Evolutionary conservation across 768 basidiomycete species (phyloP).

Genomic region (Collybia sordida): DNA sequence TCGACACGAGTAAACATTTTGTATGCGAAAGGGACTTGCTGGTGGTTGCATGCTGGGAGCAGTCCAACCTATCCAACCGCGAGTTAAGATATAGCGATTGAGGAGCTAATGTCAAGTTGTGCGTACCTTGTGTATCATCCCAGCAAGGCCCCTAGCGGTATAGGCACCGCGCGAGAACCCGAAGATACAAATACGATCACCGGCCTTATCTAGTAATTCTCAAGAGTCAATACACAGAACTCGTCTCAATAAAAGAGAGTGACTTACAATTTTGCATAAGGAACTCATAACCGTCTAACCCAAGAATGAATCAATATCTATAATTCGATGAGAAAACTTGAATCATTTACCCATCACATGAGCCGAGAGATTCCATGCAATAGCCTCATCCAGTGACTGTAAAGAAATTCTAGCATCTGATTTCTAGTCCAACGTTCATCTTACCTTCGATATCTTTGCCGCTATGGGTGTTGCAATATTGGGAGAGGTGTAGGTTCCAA

Average conservation of each 20-base stretch:
- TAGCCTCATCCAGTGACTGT: constrained; percentile 39
- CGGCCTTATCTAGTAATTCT: too few relatives aligned
- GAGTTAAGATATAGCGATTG: too few relatives aligned
- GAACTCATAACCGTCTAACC: constrained; percentile 52
- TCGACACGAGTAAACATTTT: constrained; percentile 6
- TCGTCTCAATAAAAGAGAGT: neutral
- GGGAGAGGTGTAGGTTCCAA: constrained; percentile 16
- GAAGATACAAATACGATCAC: neutral
- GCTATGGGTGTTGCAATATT: constrained; percentile 41
- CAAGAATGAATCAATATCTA: neutral
- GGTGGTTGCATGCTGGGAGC: constrained; percentile 4
- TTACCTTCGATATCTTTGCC: neutral
- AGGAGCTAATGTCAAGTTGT: too few relatives aligned
- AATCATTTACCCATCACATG: constrained; percentile 49
- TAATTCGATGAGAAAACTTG: too few relatives aligned
- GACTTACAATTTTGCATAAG: constrained; percentile 54
- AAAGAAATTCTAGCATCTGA: neutral
- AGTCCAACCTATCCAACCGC: constrained; percentile 10
- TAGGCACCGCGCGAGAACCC: neutral
- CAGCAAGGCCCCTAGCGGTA: neutral
- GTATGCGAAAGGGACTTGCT: constrained; percentile 11
- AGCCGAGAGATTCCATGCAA: constrained; percentile 47
- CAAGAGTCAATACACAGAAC: too few relatives aligned
- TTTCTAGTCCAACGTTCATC: neutral
- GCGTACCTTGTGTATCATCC: neutral